phyloP scores from a whole-genome alignment of 495 filamentous ascomycete species.

The Aspergillus panamensis region DNA sequence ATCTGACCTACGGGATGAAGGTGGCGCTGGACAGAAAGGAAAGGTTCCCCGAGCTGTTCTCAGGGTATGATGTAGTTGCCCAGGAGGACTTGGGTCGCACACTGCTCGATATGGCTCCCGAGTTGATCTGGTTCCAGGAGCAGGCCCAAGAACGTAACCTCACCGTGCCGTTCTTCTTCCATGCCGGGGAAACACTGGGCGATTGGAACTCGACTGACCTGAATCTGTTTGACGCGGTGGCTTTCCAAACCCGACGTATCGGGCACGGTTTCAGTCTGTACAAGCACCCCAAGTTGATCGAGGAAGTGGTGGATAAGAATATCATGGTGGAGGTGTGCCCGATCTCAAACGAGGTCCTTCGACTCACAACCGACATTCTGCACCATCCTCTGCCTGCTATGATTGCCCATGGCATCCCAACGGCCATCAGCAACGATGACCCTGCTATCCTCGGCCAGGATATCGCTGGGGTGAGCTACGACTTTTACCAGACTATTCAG shows the following conservation, averaged over 20 bases:
- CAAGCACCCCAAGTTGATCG: conserved; percentile 23
- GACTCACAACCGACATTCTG: conserved; percentile 18
- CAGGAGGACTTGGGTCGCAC: conserved; percentile 26
- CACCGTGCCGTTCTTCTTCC: conserved; percentile 24
- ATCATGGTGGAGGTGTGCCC: conserved; percentile 25
- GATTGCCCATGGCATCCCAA: conserved; percentile 22
- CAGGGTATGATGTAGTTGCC: conserved; percentile 21
- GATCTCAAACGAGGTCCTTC: conserved; percentile 26
- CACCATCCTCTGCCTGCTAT: conserved; percentile 24
- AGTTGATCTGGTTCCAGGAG: conserved; percentile 23
- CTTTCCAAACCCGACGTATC: conserved; percentile 23
- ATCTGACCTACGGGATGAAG: conserved; percentile 13
- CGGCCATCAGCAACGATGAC: conserved; percentile 25
- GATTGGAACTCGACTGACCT: conserved; percentile 25
- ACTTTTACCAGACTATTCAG: conserved; percentile 24
- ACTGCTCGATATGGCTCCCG: conserved; percentile 18
- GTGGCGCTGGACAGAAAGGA: conserved; percentile 16
- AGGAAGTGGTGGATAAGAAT: conserved; percentile 14
- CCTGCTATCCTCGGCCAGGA: conserved; percentile 23
- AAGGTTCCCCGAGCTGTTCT: conserved; percentile 20
- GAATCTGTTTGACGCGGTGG: conserved; percentile 23
- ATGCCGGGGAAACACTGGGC: conserved; percentile 24
- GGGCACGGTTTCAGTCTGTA: conserved; percentile 26
- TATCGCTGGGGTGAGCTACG: conserved; percentile 19
- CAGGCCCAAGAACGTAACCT: conserved; percentile 16